phyloP scores from a whole-genome alignment of 345 rosid species.

The Heritiera fomes region DNA sequence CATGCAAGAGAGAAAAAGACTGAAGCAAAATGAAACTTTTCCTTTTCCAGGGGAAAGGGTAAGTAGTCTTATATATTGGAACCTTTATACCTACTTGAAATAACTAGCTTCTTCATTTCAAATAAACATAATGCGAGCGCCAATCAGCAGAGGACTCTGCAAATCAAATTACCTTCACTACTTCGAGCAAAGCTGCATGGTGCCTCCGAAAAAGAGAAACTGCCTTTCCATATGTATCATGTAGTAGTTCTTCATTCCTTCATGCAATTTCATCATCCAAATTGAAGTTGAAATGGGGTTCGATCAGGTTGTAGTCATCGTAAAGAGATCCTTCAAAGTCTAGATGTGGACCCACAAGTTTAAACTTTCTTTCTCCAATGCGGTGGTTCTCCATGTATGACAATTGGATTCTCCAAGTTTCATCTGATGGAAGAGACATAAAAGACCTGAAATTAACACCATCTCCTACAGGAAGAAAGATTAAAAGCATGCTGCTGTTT shows the following conservation, averaged over 20 bases:
- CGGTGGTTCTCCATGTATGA: slow-evolving; percentile 89
- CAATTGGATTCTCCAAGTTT: slow-evolving; percentile 93
- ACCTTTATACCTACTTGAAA: no score
- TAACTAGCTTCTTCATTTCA: neutral
- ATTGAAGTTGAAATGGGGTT: slow-evolving; percentile 80
- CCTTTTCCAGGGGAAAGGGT: no score
- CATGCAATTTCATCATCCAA: slow-evolving; percentile 75
- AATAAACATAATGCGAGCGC: neutral
- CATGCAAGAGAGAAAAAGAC: neutral
- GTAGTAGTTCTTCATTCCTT: slow-evolving; percentile 71
- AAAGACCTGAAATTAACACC: slow-evolving; percentile 9
- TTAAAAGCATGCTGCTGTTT: neutral
- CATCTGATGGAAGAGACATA: slow-evolving; percentile 56
- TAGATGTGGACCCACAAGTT: slow-evolving; percentile 83
- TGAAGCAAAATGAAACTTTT: neutral
- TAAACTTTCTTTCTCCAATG: slow-evolving; percentile 73
- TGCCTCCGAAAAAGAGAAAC: slow-evolving; percentile 64
- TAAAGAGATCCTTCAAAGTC: slow-evolving; percentile 95
- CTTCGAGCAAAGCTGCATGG: slow-evolving; percentile 79
- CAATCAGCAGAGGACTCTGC: neutral
- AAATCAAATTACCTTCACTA: slow-evolving; percentile 62
- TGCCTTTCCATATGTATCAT: slow-evolving; percentile 57
- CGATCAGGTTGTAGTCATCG: slow-evolving; percentile 65
- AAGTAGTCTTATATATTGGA: no score
- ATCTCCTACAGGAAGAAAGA: neutral